Conservation (phyloP, 164 flowering plant genomes). For the Dillenia suffruticosa region DNA sequence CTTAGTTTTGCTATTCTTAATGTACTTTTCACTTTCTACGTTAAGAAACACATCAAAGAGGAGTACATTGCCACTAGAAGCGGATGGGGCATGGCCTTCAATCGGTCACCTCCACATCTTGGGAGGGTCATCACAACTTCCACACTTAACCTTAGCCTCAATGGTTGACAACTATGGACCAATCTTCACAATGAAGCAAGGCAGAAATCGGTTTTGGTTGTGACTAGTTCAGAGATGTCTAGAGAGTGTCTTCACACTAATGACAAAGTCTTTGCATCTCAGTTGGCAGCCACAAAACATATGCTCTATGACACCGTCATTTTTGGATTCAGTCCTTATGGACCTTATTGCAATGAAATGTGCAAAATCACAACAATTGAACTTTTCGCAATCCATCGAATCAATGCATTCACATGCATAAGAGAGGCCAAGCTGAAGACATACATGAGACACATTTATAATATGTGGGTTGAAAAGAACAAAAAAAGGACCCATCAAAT, state of each 20-base stretch:
- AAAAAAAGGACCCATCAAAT: not conserved
- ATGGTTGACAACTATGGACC: conserved; percentile 7
- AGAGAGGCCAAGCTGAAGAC: conserved; percentile 11
- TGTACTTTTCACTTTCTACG: too few relatives aligned
- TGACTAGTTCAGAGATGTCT: too few relatives aligned
- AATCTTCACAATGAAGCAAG: conserved; percentile 7
- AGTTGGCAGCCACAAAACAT: conserved; percentile 2
- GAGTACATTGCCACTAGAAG: too few relatives aligned
- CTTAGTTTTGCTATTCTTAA: too few relatives aligned
- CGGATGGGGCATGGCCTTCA: not conserved
- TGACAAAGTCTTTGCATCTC: conserved; percentile 1
- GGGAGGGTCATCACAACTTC: not conserved
- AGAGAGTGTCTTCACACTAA: too few relatives aligned
- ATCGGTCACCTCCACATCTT: conserved; percentile 1
- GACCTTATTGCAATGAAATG: conserved; percentile 25
- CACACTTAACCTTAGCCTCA: conserved; percentile 1
- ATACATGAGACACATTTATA: conserved; percentile 7
- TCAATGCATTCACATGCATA: conserved; percentile 12
- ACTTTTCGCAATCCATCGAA: conserved; percentile 16
- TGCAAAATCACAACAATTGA: conserved; percentile 18
- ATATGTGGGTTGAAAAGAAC: conserved; percentile 2
- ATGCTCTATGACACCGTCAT: conserved; percentile 18
- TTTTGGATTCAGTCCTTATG: conserved; percentile 21
- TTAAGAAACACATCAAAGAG: too few relatives aligned
- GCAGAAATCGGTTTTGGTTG: conserved; percentile 7